phyloP scores from a whole-genome alignment of 225 moss, liverwort and hornwort genomes.

The Anthoceros angustus region DNA sequence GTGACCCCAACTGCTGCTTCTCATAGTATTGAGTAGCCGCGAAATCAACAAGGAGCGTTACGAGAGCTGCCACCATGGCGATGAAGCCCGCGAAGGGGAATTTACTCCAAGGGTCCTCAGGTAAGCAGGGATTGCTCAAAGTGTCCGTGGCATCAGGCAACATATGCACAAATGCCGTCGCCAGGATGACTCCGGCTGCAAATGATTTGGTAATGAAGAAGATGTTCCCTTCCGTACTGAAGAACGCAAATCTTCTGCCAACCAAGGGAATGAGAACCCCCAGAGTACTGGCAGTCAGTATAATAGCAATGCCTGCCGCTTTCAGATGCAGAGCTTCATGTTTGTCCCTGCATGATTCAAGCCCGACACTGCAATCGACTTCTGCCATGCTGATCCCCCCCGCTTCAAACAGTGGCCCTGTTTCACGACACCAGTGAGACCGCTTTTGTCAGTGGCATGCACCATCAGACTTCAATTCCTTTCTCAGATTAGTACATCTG shows the following conservation, averaged over 20 bases:
- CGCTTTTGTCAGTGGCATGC: not conserved
- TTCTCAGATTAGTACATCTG: not conserved
- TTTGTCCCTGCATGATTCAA: slow-evolving; percentile 18
- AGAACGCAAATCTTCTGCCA: slow-evolving; percentile 20
- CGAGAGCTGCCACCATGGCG: slow-evolving; percentile 56
- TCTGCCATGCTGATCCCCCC: not conserved
- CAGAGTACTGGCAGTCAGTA: slow-evolving; percentile 35
- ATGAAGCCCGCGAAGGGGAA: slow-evolving; percentile 57
- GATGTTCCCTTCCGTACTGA: slow-evolving; percentile 25
- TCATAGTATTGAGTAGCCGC: slow-evolving; percentile 60
- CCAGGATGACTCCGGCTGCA: slow-evolving; percentile 67
- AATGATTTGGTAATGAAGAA: slow-evolving; percentile 42
- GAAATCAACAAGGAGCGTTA: slow-evolving; percentile 50
- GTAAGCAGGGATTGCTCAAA: slow-evolving; percentile 37
- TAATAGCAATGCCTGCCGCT: slow-evolving; percentile 27
- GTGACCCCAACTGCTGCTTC: not conserved
- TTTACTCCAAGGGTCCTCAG: slow-evolving; percentile 34
- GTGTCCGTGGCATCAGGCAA: slow-evolving; percentile 55
- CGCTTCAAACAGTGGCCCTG: not conserved
- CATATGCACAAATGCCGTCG: slow-evolving; percentile 82
- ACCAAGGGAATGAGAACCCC: slow-evolving; percentile 51
- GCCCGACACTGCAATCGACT: not conserved
- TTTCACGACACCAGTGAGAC: not conserved
- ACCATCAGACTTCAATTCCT: not conserved
- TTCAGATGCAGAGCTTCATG: slow-evolving; percentile 31